Conservation (phyloP, 2,329 filamentous ascomycete genomes). For the Aspergillus brasiliensis region DNA sequence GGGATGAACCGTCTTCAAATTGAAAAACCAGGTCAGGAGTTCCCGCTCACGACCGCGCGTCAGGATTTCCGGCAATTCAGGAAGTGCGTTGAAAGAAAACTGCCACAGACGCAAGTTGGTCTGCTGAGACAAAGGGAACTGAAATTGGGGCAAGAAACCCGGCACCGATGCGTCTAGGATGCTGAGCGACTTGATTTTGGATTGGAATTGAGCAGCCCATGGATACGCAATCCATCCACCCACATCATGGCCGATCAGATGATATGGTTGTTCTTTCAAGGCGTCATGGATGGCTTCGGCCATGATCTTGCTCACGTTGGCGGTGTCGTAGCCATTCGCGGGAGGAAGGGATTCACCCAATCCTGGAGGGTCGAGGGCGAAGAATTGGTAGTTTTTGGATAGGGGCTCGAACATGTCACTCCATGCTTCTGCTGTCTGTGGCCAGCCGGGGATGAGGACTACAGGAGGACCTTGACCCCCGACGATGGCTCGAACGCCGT, state of each 20-base stretch:
- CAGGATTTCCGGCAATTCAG: slow-evolving; percentile 28
- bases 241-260: slow-evolving; percentile 31
- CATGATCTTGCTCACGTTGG: slow-evolving; percentile 25
- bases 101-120: slow-evolving; percentile 29
- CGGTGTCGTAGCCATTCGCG: slow-evolving; percentile 23
- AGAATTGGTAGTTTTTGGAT: slow-evolving; percentile 23
- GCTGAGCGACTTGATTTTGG: slow-evolving; percentile 25
- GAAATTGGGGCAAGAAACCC: slow-evolving; percentile 19
- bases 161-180: slow-evolving; percentile 25
- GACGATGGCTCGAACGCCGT: slow-evolving; percentile 26
- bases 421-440: slow-evolving; percentile 30
- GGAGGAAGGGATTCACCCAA: slow-evolving; percentile 26
- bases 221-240: slow-evolving; percentile 29
- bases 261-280: slow-evolving; percentile 20
- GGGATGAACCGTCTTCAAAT: slow-evolving; percentile 21
- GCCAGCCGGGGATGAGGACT: slow-evolving; percentile 28
- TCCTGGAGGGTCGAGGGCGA: slow-evolving; percentile 28
- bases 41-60: slow-evolving; percentile 24
- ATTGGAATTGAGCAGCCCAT: slow-evolving; percentile 26
- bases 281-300: slow-evolving; percentile 18
- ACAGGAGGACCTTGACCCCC: slow-evolving; percentile 26
- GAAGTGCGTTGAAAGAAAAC: slow-evolving; percentile 30
- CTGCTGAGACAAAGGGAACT: slow-evolving; percentile 21
- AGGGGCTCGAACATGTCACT: slow-evolving; percentile 25
- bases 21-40: slow-evolving; percentile 29